Evolutionary conservation across 495 filamentous ascomycete species (phyloP).

Genomic region (Annulohypoxylon moriforme): DNA sequence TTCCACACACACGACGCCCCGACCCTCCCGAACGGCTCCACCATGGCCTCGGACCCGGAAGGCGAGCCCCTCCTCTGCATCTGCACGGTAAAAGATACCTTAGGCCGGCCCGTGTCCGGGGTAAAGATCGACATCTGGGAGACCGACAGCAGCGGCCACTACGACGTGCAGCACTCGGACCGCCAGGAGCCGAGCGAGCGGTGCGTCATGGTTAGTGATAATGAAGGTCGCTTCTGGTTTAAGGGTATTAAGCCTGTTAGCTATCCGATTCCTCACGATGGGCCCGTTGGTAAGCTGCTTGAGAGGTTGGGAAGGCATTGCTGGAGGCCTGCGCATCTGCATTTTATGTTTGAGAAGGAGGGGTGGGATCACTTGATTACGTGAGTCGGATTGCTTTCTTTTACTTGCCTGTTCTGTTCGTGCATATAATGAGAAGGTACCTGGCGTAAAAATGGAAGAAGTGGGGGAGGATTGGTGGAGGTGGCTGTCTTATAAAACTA

Average conservation of each 20-base stretch:
- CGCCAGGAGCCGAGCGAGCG: constrained; percentile 79
- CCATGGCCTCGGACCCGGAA: constrained; percentile 77
- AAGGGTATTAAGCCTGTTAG: constrained; percentile 86
- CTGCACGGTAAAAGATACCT: constrained; percentile 77
- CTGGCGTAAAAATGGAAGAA: background rate
- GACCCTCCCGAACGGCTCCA: constrained; percentile 67
- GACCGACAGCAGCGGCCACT: constrained; percentile 85
- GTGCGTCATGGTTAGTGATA: constrained; percentile 78
- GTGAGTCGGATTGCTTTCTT: constrained; percentile 59
- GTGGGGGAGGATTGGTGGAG: background rate
- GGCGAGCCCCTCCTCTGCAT: constrained; percentile 80
- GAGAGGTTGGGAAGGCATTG: constrained; percentile 77
- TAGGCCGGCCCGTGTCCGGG: constrained; percentile 72
- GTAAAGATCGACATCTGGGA: constrained; percentile 95
- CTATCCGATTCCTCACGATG: constrained; percentile 91
- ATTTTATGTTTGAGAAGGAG: constrained; percentile 93
- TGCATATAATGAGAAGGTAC: background rate
- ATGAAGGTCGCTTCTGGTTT: constrained; percentile 85
- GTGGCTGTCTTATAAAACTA: background rate
- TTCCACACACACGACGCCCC: constrained; percentile 94
- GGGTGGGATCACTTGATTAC: constrained; percentile 88
- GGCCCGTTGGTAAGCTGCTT: constrained; percentile 85
- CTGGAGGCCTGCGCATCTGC: constrained; percentile 88
- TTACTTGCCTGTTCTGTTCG: background rate
- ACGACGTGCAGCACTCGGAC: constrained; percentile 87